A percentile compares a stretch with the other conserved stretches of the same genome.
Evolutionary conservation across 2,329 filamentous ascomycete genomes (phyloP).

Genomic region (Penicillium sp.): DNA sequence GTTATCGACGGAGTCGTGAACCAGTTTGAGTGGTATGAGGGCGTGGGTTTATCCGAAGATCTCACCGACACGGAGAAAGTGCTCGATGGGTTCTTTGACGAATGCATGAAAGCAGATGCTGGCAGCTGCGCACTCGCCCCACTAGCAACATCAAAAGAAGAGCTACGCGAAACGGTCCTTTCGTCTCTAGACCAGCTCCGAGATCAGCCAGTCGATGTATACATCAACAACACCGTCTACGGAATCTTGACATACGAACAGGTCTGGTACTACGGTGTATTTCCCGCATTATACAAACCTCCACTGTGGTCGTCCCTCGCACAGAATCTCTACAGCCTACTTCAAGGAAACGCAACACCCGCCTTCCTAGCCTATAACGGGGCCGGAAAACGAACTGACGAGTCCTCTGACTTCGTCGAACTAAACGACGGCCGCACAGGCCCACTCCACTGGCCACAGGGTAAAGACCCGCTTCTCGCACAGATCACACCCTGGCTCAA

Average conservation of each 20-base stretch:
- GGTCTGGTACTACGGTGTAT: constrained; percentile 26
- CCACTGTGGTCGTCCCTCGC: constrained; percentile 4
- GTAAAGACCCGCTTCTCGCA: not conserved
- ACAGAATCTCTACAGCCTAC: constrained; percentile 1
- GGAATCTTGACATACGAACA: constrained; percentile 17
- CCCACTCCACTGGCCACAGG: constrained; percentile 4
- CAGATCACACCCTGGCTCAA: constrained; percentile 9
- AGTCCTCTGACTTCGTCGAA: not conserved
- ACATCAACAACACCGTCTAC: constrained; percentile 21
- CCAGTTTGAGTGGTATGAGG: constrained; percentile 29
- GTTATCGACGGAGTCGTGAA: constrained; percentile 28
- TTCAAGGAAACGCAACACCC: constrained; percentile 9
- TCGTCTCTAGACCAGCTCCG: constrained; percentile 7
- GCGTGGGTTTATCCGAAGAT: constrained; percentile 9
- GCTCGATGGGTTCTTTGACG: constrained; percentile 14
- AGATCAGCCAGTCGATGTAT: constrained; percentile 20
- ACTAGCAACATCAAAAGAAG: constrained; percentile 4
- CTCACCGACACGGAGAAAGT: constrained; percentile 20
- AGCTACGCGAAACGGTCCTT: not conserved
- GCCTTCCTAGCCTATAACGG: constrained; percentile 8
- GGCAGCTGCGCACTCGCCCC: not conserved
- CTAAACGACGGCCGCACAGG: constrained; percentile 11
- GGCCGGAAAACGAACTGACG: not conserved
- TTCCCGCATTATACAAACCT: constrained; percentile 3
- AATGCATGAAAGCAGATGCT: constrained; percentile 4